These are phyloP conservation scores for Flaveria bidentis DNA, from an alignment of 129 eudicot species.

Conservation along the genomic window DNA sequence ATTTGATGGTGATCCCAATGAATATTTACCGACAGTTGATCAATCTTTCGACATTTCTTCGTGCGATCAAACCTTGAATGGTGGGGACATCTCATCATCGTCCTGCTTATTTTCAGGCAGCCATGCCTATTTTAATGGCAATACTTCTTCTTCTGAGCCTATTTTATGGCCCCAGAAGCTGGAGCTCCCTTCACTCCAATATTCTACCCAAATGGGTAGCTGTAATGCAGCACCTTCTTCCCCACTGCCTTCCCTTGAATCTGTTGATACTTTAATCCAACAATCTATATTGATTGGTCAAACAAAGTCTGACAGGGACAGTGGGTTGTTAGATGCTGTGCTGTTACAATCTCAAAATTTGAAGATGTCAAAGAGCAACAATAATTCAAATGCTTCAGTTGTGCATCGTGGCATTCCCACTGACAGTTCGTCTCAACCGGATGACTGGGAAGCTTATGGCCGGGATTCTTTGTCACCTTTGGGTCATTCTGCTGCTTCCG, in stretches of 20 bases:
- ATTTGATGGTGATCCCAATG: constrained; percentile 37
- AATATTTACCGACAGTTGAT: constrained; percentile 32
- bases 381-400: constrained; percentile 31
- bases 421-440: constrained; percentile 50
- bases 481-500: constrained; percentile 73
- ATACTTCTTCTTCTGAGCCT: constrained; percentile 81
- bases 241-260: constrained; percentile 79
- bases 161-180: constrained; percentile 66
- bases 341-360: constrained; percentile 59
- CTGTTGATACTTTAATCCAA: constrained; percentile 70
- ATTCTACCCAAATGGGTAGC: constrained; percentile 60
- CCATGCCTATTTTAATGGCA: constrained; percentile 91
- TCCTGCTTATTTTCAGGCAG: constrained; percentile 59
- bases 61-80: constrained; percentile 29
- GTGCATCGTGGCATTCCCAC: constrained; percentile 30
- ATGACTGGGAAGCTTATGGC: constrained; percentile 31
- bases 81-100: constrained; percentile 34
- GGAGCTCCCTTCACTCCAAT: constrained; percentile 99
- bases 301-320: constrained; percentile 53
- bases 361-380: constrained; percentile 44
- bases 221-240: constrained; percentile 64
- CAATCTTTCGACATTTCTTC: constrained; percentile 31
- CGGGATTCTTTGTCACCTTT: constrained; percentile 68
- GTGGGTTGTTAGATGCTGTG: constrained; percentile 82
- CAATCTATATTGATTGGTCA: constrained; percentile 53